phyloP scores from a whole-genome alignment of 2,329 filamentous ascomycete species.

The Lasiodiplodia theobromae region DNA sequence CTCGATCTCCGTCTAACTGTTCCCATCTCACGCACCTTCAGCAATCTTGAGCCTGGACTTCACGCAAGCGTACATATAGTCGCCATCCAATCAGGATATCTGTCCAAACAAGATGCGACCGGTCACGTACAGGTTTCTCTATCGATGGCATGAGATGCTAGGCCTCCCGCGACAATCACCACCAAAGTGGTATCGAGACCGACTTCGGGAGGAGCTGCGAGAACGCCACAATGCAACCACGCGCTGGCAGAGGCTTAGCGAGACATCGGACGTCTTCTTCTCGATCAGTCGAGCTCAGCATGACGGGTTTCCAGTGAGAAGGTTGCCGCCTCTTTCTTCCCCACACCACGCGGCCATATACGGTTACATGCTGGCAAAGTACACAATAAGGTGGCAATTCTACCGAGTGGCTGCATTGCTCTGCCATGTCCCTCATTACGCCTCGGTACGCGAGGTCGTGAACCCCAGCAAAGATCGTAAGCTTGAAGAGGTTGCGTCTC shows the following conservation, averaged over 20 bases:
- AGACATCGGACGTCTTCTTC: conserved; percentile 53
- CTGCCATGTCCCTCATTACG: conserved; percentile 37
- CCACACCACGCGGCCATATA: conserved; percentile 38
- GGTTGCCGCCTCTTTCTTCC: conserved; percentile 37
- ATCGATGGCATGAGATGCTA: conserved; percentile 38
- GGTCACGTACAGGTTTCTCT: too few species aligned
- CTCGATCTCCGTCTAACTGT: too few species aligned
- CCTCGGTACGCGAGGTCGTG: conserved; percentile 51
- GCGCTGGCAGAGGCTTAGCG: conserved; percentile 48
- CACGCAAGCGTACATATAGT: too few species aligned
- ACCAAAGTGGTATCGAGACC: conserved; percentile 50
- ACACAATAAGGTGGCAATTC: conserved; percentile 52
- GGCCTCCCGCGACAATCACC: conserved; percentile 43
- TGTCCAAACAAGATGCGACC: too few species aligned
- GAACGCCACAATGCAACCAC: conserved; percentile 46
- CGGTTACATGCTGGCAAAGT: conserved; percentile 55
- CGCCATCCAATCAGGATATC: too few species aligned
- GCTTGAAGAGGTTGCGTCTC: conserved; percentile 46
- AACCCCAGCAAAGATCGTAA: conserved; percentile 52
- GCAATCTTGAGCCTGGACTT: too few species aligned
- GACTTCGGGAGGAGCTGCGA: conserved; percentile 49
- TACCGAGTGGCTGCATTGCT: conserved; percentile 48
- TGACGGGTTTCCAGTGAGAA: conserved; percentile 35
- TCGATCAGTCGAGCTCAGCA: too few species aligned
- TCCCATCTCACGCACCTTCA: too few species aligned